Base-by-base conservation (phyloP, 106 monocot species). In the Dendrobium officinale region DNA sequence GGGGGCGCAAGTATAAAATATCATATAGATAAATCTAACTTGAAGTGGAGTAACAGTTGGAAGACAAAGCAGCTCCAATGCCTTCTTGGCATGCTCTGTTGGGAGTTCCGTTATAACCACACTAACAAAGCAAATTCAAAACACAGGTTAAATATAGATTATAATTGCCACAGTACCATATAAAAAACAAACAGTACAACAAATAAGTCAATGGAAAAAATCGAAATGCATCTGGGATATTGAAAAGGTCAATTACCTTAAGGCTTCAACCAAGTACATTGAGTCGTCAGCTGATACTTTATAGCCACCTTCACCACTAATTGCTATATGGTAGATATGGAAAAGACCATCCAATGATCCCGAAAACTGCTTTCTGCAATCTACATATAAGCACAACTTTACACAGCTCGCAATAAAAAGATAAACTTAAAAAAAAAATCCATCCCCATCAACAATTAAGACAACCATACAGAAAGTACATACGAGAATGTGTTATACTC, bases 281-380 rank as follows among this genome's bases (percentile, higher is more conserved):
- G 94, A 90, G 79, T 98, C 98, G 48, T 91, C 98, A 44, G 86
- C 68, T 40, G 94, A 91, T 67, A 95, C 83, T 87, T 92, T 98
- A 75, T 94, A 98, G 40, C 87, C 92, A 26, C 98, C 95, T 79
- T 90, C 91, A 15, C 98, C 94, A 83, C 98, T 98, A n/a, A 98
- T 84, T 64, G 92, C 92, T 76, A 92, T 95, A 80, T 88, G 92
- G 40, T 98, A 98, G 45, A 98, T 95, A 67, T 85, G 89, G 81
- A 98, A 98, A 67, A 98, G 89, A 67, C 88, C 91, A 87, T 95
- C 95, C 67, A 98, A 45, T 49, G 92, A 95, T 61, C 92, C 91
- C 82, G 81, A 85, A 47, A 95, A 89, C 77, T 91, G 92, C 82
- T 88, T 88, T 49, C 89, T 91, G 76, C 98, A 92, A 80, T 93